phyloP scores from a whole-genome alignment of 164 flowering plant genomes.

The Umbellularia californica region DNA sequence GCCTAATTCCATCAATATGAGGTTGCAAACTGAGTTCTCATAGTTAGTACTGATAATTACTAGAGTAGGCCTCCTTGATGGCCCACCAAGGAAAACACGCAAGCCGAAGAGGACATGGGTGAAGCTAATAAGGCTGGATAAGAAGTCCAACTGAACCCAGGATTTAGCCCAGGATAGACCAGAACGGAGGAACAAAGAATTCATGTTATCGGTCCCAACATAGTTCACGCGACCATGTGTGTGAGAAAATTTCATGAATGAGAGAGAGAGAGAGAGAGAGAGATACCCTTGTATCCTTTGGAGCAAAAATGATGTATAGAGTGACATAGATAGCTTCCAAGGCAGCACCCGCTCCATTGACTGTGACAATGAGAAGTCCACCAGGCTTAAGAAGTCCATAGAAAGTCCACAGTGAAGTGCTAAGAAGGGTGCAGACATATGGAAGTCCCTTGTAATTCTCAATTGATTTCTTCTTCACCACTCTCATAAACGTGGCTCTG shows the following conservation, averaged over 20 bases:
- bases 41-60: too few relatives aligned
- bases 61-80: too few relatives aligned
- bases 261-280: neutral
- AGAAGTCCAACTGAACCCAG: too few relatives aligned
- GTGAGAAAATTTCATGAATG: neutral
- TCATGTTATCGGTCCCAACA: too few relatives aligned
- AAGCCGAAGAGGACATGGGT: too few relatives aligned
- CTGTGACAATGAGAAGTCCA: constrained; percentile 52
- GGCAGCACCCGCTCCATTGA: constrained; percentile 59
- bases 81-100: too few relatives aligned
- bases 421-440: constrained; percentile 54
- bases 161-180: too few relatives aligned
- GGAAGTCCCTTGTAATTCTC: constrained; percentile 61
- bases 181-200: too few relatives aligned
- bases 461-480: constrained; percentile 70
- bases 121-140: too few relatives aligned
- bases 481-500: constrained; percentile 47
- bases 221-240: too few relatives aligned
- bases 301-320: constrained; percentile 58
- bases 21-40: too few relatives aligned
- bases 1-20: too few relatives aligned
- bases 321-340: constrained; percentile 54
- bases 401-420: constrained; percentile 68
- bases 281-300: constrained; percentile 49
- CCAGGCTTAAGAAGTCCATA: constrained; percentile 77